A percentile compares a stretch with the other conserved stretches of the same genome.
Evolutionary conservation across 345 rosid genomes (phyloP).

Genomic region (Euphorbia pulcherrima): DNA sequence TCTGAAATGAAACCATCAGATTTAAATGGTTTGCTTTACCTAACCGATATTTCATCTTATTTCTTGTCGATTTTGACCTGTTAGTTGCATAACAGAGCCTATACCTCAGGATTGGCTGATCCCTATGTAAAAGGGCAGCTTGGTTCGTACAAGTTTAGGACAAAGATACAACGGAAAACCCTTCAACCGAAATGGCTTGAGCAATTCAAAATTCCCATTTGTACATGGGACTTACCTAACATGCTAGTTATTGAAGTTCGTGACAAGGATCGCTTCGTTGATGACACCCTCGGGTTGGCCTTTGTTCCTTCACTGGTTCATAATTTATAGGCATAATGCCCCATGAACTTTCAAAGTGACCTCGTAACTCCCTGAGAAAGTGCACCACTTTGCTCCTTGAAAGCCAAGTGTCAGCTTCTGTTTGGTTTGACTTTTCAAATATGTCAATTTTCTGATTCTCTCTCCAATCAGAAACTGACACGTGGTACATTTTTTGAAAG

Average conservation of each 20-base stretch:
- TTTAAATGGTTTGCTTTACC: constrained; percentile 58
- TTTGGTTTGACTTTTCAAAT: no score
- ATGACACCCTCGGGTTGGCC: constrained; percentile 80
- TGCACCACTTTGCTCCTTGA: no score
- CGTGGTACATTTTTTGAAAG: no score
- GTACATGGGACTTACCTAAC: constrained; percentile 69
- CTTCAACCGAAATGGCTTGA: constrained; percentile 87
- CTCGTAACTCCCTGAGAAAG: no score
- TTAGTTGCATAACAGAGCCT: constrained; percentile 4
- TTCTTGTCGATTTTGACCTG: background rate
- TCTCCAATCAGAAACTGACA: no score
- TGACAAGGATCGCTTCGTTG: constrained; percentile 79
- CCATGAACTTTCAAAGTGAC: no score
- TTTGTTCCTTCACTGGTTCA: no score
- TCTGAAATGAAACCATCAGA: constrained; percentile 79
- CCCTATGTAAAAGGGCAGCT: constrained; percentile 94
- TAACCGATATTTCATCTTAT: constrained; percentile 5
- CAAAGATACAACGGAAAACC: constrained; percentile 61
- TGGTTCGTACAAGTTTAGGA: constrained; percentile 72
- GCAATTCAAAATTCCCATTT: constrained; percentile 74
- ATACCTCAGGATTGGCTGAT: constrained; percentile 76
- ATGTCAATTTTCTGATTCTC: no score
- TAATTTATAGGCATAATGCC: no score
- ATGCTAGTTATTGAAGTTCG: constrained; percentile 64
- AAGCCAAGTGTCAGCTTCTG: no score